Conservation (phyloP, 331 rosid genomes). For the Stylosanthes scabra region DNA sequence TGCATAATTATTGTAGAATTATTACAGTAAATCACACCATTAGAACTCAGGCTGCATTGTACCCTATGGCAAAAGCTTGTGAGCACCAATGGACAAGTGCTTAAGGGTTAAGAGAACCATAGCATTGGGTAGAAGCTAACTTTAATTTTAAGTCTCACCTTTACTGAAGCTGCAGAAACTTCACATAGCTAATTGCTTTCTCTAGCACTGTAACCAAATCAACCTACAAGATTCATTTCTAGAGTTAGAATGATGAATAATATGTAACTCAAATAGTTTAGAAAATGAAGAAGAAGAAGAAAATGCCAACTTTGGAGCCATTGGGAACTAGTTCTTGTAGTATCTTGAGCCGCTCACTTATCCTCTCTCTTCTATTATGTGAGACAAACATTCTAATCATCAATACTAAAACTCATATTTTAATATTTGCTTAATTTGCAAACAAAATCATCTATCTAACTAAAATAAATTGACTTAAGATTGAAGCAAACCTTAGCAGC, state of each 20-base stretch:
- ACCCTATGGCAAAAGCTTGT: no score
- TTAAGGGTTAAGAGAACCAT: no score
- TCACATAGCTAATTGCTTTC: conserved; percentile 79
- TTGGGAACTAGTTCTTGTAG: conserved; percentile 79
- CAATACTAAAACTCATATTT: conserved; percentile 10
- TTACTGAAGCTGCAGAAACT: conserved; percentile 87
- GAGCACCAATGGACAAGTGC: no score
- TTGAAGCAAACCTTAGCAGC: conserved; percentile 70
- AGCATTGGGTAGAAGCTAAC: no score
- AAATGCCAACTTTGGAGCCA: conserved; percentile 71
- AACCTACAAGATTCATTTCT: conserved; percentile 50
- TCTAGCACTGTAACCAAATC: conserved; percentile 90
- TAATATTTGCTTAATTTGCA: conserved; percentile 36
- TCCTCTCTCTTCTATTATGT: conserved; percentile 84
- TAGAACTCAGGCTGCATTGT: no score
- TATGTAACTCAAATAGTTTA: no score
- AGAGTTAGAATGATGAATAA: neutral
- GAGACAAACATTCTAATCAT: conserved; percentile 45
- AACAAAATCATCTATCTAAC: conserved; percentile 14
- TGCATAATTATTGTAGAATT: no score
- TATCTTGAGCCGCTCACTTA: conserved; percentile 78
- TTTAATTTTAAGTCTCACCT: conserved; percentile 47
- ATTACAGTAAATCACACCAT: no score
- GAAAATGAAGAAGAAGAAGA: neutral
- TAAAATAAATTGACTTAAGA: conserved; percentile 23